phyloP scores from a whole-genome alignment of 441 rosid species.

The Euphorbia corollata region DNA sequence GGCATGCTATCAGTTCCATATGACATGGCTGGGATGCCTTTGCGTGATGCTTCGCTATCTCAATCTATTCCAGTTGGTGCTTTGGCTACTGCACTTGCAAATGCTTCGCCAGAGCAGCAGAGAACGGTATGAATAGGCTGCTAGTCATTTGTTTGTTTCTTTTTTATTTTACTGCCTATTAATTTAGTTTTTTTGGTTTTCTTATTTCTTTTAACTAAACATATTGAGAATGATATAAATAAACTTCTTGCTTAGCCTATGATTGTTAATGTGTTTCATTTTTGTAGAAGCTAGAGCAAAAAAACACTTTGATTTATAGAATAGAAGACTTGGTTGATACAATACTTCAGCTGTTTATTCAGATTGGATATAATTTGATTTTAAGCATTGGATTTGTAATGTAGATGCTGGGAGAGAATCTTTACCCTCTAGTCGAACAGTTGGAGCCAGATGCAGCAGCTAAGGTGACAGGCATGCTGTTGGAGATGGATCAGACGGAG shows the following conservation, averaged over 20 bases:
- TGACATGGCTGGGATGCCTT: conserved; percentile 40
- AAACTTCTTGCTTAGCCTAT: no score
- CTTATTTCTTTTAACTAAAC: neutral
- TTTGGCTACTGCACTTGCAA: conserved; percentile 74
- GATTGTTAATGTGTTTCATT: no score
- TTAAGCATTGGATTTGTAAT: neutral
- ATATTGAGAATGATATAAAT: no score
- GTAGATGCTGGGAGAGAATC: conserved; percentile 81
- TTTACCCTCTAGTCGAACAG: conserved; percentile 81
- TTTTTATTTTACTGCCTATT: neutral
- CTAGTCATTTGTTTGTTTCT: neutral
- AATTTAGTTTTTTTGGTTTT: neutral
- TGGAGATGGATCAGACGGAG: conserved; percentile 92
- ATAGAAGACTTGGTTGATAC: no score
- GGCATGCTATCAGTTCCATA: conserved; percentile 44
- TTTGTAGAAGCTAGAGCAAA: no score
- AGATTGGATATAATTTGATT: neutral
- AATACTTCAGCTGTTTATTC: no score
- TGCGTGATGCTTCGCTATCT: conserved; percentile 38
- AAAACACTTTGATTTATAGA: no score
- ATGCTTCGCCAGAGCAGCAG: conserved; percentile 72
- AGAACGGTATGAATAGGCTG: conserved; percentile 45
- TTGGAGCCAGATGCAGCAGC: conserved; percentile 77
- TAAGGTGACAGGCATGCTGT: conserved; percentile 86
- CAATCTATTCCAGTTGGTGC: conserved; percentile 64